A percentile compares a stretch with the other conserved stretches of the same genome.
phyloP scores from a whole-genome alignment of 306 rosid genomes.

The Medicago lupulina region DNA sequence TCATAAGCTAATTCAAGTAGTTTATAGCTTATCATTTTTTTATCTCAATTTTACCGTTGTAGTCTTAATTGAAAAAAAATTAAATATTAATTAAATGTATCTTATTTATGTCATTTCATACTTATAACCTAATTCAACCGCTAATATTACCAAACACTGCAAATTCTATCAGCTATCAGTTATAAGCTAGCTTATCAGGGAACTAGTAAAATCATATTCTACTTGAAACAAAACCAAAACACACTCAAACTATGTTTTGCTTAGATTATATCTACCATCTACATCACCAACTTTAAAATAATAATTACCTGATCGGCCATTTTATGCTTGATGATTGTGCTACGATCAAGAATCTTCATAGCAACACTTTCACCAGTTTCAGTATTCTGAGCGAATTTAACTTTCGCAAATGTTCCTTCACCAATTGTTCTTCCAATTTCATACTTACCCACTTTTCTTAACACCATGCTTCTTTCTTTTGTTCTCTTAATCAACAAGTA shows the following conservation, averaged over 20 bases:
- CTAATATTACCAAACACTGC: no score
- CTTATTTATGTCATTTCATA: no score
- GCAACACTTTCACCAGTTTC: constrained; percentile 96
- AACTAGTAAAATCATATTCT: no score
- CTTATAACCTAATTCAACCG: no score
- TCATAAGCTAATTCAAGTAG: no score
- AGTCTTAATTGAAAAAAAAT: no score
- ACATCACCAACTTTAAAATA: background rate
- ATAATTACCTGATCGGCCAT: constrained; percentile 64
- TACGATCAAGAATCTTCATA: constrained; percentile 87
- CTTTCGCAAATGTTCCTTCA: constrained; percentile 88
- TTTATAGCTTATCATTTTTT: no score
- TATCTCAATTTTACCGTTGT: no score
- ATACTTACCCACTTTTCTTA: constrained; percentile 88
- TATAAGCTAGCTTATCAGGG: no score
- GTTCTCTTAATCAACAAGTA: background rate
- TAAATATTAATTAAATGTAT: no score
- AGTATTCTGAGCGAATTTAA: constrained; percentile 87
- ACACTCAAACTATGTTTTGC: no score
- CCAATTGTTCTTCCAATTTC: constrained; percentile 93
- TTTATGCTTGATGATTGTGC: constrained; percentile 85
- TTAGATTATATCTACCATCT: background rate
- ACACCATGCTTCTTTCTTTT: constrained; percentile 61
- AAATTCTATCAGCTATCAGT: no score
- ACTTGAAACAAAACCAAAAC: background rate